These are phyloP conservation scores for Fusarium sp. DNA, from an alignment of 2,329 filamentous ascomycete genomes.

Conservation along the genomic window DNA sequence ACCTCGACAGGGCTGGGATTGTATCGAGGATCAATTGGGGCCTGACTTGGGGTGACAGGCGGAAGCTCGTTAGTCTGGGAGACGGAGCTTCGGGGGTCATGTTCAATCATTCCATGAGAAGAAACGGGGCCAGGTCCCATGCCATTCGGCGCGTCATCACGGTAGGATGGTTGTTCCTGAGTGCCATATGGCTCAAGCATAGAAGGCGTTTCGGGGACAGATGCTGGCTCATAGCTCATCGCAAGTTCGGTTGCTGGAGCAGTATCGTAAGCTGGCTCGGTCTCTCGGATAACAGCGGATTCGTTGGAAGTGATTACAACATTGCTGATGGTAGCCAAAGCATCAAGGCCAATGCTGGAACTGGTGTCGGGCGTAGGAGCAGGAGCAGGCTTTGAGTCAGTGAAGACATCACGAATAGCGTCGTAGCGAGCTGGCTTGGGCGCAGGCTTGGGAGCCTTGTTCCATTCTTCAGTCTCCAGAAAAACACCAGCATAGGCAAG, in stretches of 20 bases:
- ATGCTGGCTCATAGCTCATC: conserved; percentile 17
- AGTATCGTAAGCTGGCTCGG: not conserved
- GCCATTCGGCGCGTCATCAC: conserved; percentile 12
- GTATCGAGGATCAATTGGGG: conserved; percentile 38
- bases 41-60: conserved; percentile 34
- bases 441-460: conserved; percentile 38
- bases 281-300: conserved; percentile 12
- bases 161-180: conserved; percentile 23
- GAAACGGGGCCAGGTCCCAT: not conserved
- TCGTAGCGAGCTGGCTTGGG: conserved; percentile 49
- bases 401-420: conserved; percentile 55
- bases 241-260: not conserved
- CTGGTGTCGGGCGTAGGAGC: conserved; percentile 39
- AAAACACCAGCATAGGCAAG: conserved; percentile 47
- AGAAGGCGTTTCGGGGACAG: conserved; percentile 7
- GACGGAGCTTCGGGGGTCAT: conserved; percentile 35
- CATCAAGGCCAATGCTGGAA: conserved; percentile 42
- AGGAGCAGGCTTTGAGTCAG: conserved; percentile 47
- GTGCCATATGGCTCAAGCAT: conserved; percentile 8
- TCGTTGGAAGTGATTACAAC: conserved; percentile 43
- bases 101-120: conserved; percentile 22
- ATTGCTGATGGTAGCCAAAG: conserved; percentile 49
- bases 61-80: conserved; percentile 39
- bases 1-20: conserved; percentile 37
- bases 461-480: conserved; percentile 43